These are phyloP conservation scores for Eucalyptus urophylla DNA, from an alignment of 345 rosid species.

Conservation along the genomic window DNA sequence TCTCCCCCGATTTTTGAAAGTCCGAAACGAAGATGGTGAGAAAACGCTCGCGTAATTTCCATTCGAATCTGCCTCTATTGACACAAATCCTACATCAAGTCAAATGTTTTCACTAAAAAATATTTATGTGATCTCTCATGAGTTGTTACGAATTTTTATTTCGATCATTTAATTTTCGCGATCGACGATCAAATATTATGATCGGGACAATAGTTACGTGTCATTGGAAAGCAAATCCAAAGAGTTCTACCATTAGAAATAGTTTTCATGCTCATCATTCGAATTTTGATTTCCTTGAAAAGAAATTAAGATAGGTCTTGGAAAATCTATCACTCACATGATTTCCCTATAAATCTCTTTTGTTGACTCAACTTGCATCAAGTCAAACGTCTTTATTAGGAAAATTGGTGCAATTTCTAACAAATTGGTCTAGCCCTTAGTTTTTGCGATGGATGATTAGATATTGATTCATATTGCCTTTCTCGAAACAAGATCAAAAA, in stretches of 20 bases:
- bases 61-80: too few species aligned
- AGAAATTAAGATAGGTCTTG: too few species aligned
- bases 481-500: neutral
- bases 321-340: neutral
- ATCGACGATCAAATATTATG: too few species aligned
- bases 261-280: too few species aligned
- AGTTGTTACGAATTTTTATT: too few species aligned
- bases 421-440: too few species aligned
- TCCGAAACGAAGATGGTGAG: neutral
- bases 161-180: rapidly evolving
- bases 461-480: neutral
- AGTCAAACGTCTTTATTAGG: neutral
- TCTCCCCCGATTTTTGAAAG: neutral
- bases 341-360: neutral
- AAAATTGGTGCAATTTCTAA: neutral
- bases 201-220: too few species aligned
- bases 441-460: neutral
- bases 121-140: too few species aligned
- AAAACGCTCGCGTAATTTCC: neutral
- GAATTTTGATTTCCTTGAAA: too few species aligned
- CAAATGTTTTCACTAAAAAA: neutral
- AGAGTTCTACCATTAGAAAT: too few species aligned
- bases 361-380: neutral
- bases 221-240: too few species aligned
- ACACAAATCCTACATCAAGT: neutral